Percentiles rank a stretch among this genome's conserved stretches.
These are phyloP conservation scores for Globisporangium nunn DNA, from an alignment of 352 stramenopile species.

Conservation along the genomic window DNA sequence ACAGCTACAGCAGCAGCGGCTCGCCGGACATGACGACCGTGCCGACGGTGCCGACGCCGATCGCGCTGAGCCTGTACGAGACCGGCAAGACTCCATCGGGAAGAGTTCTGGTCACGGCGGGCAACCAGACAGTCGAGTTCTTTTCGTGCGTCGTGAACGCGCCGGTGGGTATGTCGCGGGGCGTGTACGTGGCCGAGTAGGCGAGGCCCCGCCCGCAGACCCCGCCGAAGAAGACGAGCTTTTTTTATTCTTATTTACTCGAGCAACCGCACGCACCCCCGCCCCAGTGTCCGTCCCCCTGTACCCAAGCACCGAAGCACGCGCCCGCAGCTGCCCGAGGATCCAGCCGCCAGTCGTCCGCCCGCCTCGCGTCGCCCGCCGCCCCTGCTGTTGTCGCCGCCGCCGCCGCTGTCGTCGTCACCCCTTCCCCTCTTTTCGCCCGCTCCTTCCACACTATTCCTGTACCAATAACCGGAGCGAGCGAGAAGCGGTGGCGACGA, in stretches of 20 bases:
- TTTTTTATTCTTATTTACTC: constrained; percentile 16
- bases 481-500: not conserved
- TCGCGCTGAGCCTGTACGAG: constrained; percentile 70
- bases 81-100: constrained; percentile 71
- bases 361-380: not conserved
- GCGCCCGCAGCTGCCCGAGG: not conserved
- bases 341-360: not conserved
- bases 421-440: not conserved
- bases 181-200: constrained; percentile 65
- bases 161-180: constrained; percentile 36
- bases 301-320: not conserved
- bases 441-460: constrained; percentile 9
- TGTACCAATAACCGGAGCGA: constrained; percentile 16
- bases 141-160: constrained; percentile 78
- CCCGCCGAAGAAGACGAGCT: constrained; percentile 8
- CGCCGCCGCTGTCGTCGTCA: not conserved
- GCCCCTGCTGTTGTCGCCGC: not conserved
- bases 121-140: constrained; percentile 84
- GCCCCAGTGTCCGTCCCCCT: not conserved
- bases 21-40: constrained; percentile 73
- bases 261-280: not conserved
- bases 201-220: constrained; percentile 3
- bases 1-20: constrained; percentile 21
- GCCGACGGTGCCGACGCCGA: constrained; percentile 62
- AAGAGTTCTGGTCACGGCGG: constrained; percentile 61